Conservation (phyloP, 805 yeast species). For the Wickerhamomyces xylosicus region DNA sequence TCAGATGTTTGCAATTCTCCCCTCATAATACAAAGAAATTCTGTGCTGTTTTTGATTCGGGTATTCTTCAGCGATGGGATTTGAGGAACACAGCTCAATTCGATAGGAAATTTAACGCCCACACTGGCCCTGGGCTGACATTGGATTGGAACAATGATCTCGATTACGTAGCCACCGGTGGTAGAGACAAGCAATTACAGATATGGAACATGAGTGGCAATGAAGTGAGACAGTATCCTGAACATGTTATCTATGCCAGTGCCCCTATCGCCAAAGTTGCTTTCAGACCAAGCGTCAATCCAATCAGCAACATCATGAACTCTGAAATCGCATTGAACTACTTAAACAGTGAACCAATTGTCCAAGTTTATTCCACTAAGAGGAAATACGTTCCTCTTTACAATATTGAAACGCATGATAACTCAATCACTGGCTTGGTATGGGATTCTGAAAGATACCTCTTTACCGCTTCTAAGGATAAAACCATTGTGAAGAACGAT, state of each 20-base stretch:
- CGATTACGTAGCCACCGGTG: conserved; percentile 84
- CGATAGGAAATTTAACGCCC: conserved; percentile 77
- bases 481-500: conserved; percentile 36
- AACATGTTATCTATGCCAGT: conserved; percentile 60
- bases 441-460: conserved; percentile 38
- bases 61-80: conserved; percentile 82
- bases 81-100: conserved; percentile 50
- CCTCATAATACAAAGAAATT: conserved; percentile 45
- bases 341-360: conserved; percentile 54
- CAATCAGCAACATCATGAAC: conserved; percentile 30
- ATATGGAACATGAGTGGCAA: conserved; percentile 54
- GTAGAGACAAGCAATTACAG: conserved; percentile 77
- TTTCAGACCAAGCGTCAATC: conserved; percentile 42
- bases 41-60: conserved; percentile 81
- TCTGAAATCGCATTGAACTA: conserved; percentile 70
- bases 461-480: conserved; percentile 44
- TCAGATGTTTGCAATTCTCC: conserved; percentile 44
- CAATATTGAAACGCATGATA: conserved; percentile 37
- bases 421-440: conserved; percentile 44
- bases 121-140: conserved; percentile 83
- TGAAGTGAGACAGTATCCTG: conserved; percentile 40
- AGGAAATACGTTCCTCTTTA: conserved; percentile 65
- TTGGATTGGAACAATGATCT: conserved; percentile 80
- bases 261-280: conserved; percentile 70
- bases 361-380: conserved; percentile 59